Conservation (phyloP, 495 filamentous ascomycete genomes). For the Talaromyces nanjingensis region DNA sequence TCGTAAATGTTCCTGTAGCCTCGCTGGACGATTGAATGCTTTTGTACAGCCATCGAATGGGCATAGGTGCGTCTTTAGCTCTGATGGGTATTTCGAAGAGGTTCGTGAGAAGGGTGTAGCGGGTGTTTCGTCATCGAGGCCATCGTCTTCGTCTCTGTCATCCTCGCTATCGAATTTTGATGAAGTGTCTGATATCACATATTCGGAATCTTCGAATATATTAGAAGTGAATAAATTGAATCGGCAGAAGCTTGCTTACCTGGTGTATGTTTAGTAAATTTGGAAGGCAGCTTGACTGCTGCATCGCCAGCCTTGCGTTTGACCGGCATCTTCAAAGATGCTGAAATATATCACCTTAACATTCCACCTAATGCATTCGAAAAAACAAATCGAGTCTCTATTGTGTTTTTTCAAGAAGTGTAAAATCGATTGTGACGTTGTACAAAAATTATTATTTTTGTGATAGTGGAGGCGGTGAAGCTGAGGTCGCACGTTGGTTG, state of each 20-base stretch:
- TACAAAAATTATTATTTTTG: background rate
- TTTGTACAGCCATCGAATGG: conserved; percentile 63
- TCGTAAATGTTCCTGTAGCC: conserved; percentile 68
- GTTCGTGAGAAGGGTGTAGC: conserved; percentile 47
- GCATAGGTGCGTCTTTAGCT: conserved; percentile 68
- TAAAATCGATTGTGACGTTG: background rate
- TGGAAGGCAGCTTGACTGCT: background rate
- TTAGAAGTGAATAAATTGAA: background rate
- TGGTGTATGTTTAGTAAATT: background rate
- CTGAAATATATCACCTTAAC: background rate
- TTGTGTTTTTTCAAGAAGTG: background rate
- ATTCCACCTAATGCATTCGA: background rate
- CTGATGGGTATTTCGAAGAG: conserved; percentile 54
- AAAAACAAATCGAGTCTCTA: background rate
- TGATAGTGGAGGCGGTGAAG: conserved; percentile 9
- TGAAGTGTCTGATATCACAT: background rate
- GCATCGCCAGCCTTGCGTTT: conserved; percentile 5
- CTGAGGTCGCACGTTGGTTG: background rate
- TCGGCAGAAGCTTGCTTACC: background rate
- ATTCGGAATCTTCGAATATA: background rate
- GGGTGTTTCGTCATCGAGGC: conserved; percentile 39
- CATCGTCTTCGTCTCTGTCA: conserved; percentile 11
- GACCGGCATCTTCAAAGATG: conserved; percentile 2
- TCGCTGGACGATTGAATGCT: conserved; percentile 81
- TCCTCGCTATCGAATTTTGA: conserved; percentile 22